Evolutionary conservation across 1,139 yeast species (phyloP).

Genomic region (Pichia sp.): DNA sequence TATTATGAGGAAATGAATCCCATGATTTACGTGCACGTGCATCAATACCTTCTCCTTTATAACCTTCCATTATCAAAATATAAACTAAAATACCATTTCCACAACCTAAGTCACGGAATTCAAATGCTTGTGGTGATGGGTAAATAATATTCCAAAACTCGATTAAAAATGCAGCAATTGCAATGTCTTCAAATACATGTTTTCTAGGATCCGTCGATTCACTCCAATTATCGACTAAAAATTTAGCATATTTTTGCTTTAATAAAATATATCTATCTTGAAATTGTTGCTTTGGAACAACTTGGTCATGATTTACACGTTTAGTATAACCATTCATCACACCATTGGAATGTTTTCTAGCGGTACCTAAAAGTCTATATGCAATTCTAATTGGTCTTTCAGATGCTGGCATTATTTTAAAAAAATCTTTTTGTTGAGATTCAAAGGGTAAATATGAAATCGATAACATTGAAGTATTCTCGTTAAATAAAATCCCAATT

Average conservation of each 20-base stretch:
- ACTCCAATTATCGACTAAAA: constrained; percentile 76
- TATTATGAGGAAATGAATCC: constrained; percentile 60
- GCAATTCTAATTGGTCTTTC: constrained; percentile 79
- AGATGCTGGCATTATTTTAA: constrained; percentile 36
- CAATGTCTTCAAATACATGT: constrained; percentile 94
- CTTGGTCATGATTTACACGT: constrained; percentile 80
- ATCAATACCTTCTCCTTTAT: constrained; percentile 77
- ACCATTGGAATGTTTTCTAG: constrained; percentile 77
- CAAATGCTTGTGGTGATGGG: constrained; percentile 42
- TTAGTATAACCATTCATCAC: constrained; percentile 80
- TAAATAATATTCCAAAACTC: constrained; percentile 73
- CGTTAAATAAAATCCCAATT: constrained; percentile 63
- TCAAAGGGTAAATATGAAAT: constrained; percentile 73
- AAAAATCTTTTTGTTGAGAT: constrained; percentile 26
- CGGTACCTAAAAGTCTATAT: constrained; percentile 67
- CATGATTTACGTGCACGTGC: constrained; percentile 88
- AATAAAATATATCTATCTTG: constrained; percentile 76
- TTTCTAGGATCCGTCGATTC: constrained; percentile 93
- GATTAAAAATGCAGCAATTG: constrained; percentile 91
- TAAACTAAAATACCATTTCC: constrained; percentile 88
- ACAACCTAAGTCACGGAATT: constrained; percentile 88
- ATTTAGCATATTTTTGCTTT: constrained; percentile 75
- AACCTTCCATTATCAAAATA: constrained; percentile 73
- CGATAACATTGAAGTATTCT: constrained; percentile 41
- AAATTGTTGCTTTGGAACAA: constrained; percentile 74